Conservation (phyloP, 2,329 filamentous ascomycete species). For the Aspergillus quadricinctus region DNA sequence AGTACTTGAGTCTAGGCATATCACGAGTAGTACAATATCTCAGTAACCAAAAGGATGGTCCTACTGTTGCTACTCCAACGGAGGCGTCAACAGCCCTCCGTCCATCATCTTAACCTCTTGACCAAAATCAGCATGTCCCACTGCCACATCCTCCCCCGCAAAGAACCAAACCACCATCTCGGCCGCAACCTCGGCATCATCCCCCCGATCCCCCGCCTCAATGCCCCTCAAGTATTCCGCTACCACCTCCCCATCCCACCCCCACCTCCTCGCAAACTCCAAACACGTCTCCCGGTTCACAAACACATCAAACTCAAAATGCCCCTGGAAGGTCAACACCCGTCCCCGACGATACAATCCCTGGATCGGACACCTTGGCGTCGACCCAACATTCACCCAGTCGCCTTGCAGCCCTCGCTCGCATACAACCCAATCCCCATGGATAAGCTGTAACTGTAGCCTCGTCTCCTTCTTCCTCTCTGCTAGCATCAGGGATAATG, state of each 20-base stretch:
- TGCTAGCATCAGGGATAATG: background rate
- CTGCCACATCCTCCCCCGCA: background rate
- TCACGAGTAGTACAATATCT: too few relatives aligned
- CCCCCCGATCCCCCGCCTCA: background rate
- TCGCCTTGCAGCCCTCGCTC: constrained; percentile 7
- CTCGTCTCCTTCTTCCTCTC: constrained; percentile 12
- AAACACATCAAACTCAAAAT: constrained; percentile 25
- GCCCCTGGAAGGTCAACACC: constrained; percentile 23
- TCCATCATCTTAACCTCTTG: background rate
- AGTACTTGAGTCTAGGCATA: too few relatives aligned
- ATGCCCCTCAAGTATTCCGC: background rate
- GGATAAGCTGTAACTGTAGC: constrained; percentile 33
- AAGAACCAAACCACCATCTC: background rate
- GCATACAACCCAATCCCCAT: constrained; percentile 28
- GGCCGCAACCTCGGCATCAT: constrained; percentile 4
- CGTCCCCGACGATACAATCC: constrained; percentile 17
- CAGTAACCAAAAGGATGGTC: too few relatives aligned
- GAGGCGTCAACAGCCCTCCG: background rate
- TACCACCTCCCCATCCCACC: constrained; percentile 2
- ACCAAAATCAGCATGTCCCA: background rate
- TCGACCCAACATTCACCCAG: constrained; percentile 22
- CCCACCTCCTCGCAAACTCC: constrained; percentile 15
- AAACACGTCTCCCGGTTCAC: constrained; percentile 16
- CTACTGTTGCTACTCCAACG: background rate
- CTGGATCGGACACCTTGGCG: constrained; percentile 16